Evolutionary conservation across 1,139 yeast genomes (phyloP), one percentile per base, ranked within the genome.

Genomic region (Meyerozyma carpophila): DNA sequence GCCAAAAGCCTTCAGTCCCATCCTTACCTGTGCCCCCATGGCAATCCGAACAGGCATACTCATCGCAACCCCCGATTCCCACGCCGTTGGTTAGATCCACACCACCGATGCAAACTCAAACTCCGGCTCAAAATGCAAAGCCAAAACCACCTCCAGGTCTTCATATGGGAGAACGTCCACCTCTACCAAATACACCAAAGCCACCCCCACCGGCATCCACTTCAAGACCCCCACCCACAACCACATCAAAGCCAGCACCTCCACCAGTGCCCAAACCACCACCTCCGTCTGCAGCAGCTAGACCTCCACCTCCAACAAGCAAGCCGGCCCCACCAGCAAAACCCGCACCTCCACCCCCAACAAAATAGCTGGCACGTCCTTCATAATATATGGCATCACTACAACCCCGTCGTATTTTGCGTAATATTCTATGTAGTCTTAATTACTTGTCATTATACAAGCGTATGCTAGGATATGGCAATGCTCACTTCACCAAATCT

Each of bases 401-500:
- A 21, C 24, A 21, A 21, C 24, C 24, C 4, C 24, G 24, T 31
- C 34, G 34, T 31, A 31, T 31, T 16, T 31, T 13, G 34, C 34
- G 34, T 31, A 13, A 31, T 13, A 13, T 31, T 31, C 20, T 31
- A 31, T 31, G 34, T 31, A 31, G 34, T 31, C 16, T 31, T 31
- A 31, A 13, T 31, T 31, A 31, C 34, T 31, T 13, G 34, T 13
- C 20, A 31, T 31, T 13, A 31, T 31, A n/a, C 34, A 31, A 31
- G 16, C 16, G 16, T 31, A 31, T 31, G 34, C 34, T 14, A 31
- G 34, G 14, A 31, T 1, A 31, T 13, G 34, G 34, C 8, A 28
- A 31, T 13, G 26, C 37, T 39, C 49, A 51, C 50, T 62, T 59
- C 42, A 73, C 66, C 58, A 73, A 70, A 57, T 72, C 72, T 59